Evolutionary conservation across 352 stramenopile genomes (phyloP).

Genomic region (Globisporangium polare): DNA sequence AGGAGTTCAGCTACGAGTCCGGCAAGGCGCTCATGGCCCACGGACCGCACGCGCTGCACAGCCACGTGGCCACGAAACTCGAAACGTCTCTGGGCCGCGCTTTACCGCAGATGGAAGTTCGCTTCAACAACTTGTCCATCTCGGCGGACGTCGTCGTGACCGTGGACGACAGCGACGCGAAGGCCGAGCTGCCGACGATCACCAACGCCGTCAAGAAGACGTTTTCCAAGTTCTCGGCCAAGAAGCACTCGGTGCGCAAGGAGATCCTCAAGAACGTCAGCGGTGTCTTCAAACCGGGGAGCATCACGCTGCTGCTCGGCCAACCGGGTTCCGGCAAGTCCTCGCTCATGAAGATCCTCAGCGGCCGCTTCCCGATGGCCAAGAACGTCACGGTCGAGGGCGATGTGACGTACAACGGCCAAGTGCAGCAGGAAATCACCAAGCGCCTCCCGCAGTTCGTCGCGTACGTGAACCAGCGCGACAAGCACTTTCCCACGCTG

Average conservation of each 20-base stretch:
- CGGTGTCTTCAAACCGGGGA: constrained; percentile 28
- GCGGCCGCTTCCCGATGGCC: constrained; percentile 27
- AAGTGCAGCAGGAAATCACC: constrained; percentile 16
- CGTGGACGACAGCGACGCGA: neutral
- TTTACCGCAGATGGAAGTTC: constrained; percentile 20
- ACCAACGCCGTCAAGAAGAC: constrained; percentile 9
- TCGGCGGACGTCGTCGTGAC: constrained; percentile 10
- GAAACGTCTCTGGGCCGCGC: constrained; percentile 4
- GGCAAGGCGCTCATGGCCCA: no score
- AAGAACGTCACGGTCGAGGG: constrained; percentile 34
- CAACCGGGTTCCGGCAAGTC: constrained; percentile 13
- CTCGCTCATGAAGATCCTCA: constrained; percentile 31
- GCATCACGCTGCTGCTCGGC: constrained; percentile 33
- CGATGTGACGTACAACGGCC: constrained; percentile 42
- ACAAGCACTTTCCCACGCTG: constrained; percentile 42
- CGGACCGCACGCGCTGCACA: no score
- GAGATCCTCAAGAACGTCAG: constrained; percentile 23
- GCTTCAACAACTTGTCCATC: constrained; percentile 15
- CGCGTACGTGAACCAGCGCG: constrained; percentile 38
- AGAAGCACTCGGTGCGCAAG: constrained; percentile 7
- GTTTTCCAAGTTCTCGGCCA: constrained; percentile 1
- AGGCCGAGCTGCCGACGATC: constrained; percentile 18
- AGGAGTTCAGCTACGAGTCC: no score
- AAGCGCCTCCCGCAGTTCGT: constrained; percentile 42
- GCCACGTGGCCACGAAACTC: constrained; percentile 6